Evolutionary conservation across 2,329 filamentous ascomycete genomes (phyloP), one percentile per base, ranked within the genome.

Genomic region (Aspergillus pseudoglaucus): DNA sequence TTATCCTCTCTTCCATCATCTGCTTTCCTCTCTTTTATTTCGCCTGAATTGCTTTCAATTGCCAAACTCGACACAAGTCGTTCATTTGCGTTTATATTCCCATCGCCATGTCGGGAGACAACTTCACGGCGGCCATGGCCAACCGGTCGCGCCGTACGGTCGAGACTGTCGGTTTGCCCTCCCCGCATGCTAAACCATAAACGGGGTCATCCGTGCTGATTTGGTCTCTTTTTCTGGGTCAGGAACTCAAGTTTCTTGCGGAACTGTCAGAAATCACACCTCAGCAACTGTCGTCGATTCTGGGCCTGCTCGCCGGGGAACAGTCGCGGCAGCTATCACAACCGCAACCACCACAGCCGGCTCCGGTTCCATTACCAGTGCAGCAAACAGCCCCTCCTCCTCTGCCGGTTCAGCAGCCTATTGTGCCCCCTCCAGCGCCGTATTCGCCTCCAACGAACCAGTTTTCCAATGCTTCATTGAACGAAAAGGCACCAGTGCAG

Each of bases 241-340:
- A 95, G 90, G 90, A 96, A 74, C 86, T 96, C 51, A 90, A 95
- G 70, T 87, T 84, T 58, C 87, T 97, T 52, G 81, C 88, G 57
- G 90, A 95, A 67, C 82, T 86, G 62, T 84, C 84, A 56, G 77
- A 90, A 62, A 88, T 97, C 66, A 82, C 79, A 53, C 83, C 87
- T 50, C 73, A 82, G 47, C 82, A 85, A 63, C 89, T 90, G 65
- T 84, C 88, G 61, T 79, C 78, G 45, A 88, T 96, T 66, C 77
- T 84, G 62, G 73, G 76, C 54, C 83, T 97, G 27, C 91, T 90
- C 32, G 72, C 78, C 55, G 59, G 65, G 56, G 10, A 40, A 50
- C 38, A 53, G 56, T 22, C 45, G 41, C 50, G 47, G 42, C 54
- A 51, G 42, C 43, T 53, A 20, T 48, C 51, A 23, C 53, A 53